Percentiles rank a stretch among this genome's conserved stretches.
Evolutionary conservation across 805 yeast genomes (phyloP).

Genomic region (Pichia deserticola): DNA sequence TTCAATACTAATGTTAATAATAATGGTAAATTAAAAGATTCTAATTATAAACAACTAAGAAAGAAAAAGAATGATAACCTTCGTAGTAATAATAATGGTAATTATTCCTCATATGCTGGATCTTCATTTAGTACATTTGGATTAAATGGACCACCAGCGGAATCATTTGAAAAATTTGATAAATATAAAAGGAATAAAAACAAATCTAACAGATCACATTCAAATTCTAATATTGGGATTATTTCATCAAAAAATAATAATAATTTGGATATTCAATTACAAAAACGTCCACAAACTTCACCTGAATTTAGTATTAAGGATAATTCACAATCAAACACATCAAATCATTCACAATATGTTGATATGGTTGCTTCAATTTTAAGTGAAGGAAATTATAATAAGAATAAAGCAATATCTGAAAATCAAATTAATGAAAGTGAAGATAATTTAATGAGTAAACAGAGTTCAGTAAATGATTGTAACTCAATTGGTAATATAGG

Average conservation of each 20-base stretch:
- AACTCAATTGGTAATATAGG: conserved; percentile 7
- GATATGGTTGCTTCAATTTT: conserved; percentile 14
- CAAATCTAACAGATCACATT: not conserved
- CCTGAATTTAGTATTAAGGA: conserved; percentile 1
- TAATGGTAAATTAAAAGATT: not conserved
- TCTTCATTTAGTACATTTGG: conserved; percentile 12
- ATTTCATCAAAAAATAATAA: no score
- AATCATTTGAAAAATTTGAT: conserved; percentile 9
- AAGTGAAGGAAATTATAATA: conserved; percentile 1
- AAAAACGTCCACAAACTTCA: conserved; percentile 7
- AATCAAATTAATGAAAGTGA: not conserved
- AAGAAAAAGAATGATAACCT: not conserved
- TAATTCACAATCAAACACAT: not conserved
- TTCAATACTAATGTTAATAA: not conserved
- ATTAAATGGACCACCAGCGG: conserved; percentile 2
- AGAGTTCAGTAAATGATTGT: not conserved
- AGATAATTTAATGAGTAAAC: not conserved
- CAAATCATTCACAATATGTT: conserved; percentile 9
- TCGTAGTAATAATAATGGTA: not conserved
- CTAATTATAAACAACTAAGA: not conserved
- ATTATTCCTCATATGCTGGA: conserved; percentile 9
- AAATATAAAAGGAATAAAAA: conserved; percentile 6
- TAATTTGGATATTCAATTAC: not conserved
- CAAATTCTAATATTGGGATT: not conserved
- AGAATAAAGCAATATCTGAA: not conserved